Evolutionary conservation across 1,284 basidiomycete genomes (phyloP).

Genomic region (Meira nashicola): DNA sequence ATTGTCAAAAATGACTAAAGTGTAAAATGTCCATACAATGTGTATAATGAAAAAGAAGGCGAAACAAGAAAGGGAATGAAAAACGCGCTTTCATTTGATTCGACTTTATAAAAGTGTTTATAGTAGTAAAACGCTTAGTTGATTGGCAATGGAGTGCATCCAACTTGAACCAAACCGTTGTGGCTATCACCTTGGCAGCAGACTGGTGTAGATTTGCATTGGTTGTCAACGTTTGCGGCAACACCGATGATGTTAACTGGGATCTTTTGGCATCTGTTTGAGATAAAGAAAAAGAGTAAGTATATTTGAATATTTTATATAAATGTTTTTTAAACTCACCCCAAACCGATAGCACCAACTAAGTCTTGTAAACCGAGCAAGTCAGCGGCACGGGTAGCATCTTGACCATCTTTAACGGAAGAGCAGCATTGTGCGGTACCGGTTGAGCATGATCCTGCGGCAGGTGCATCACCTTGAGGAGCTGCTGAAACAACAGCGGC

Average conservation of each 20-base stretch:
- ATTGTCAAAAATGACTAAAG: too few species aligned
- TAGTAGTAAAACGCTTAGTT: slow-evolving; percentile 20
- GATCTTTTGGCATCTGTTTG: slow-evolving; percentile 7
- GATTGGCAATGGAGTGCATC: slow-evolving; percentile 31
- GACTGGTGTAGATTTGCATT: slow-evolving; percentile 30
- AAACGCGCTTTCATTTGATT: too few species aligned
- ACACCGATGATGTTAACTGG: slow-evolving; percentile 15
- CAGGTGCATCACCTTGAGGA: slow-evolving; percentile 13
- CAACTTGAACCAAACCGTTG: slow-evolving; percentile 36
- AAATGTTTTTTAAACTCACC: too few species aligned
- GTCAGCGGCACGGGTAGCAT: slow-evolving; percentile 28
- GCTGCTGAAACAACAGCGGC: slow-evolving; percentile 30
- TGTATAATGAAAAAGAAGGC: too few species aligned
- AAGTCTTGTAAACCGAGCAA: slow-evolving; percentile 27
- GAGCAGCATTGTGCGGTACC: slow-evolving; percentile 35
- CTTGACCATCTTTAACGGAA: slow-evolving; percentile 22
- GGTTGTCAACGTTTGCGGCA: slow-evolving; percentile 16
- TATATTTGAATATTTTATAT: slow-evolving; percentile 24
- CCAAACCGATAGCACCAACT: slow-evolving; percentile 27
- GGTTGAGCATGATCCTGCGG: slow-evolving; percentile 22
- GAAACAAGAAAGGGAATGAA: too few species aligned
- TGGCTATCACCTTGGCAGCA: slow-evolving; percentile 28
- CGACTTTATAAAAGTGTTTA: too few species aligned
- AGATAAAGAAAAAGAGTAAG: slow-evolving; percentile 21
- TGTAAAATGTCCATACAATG: too few species aligned